These are phyloP conservation scores for Lachancea dasiensis DNA, from an alignment of 805 yeast species.

Conservation along the genomic window DNA sequence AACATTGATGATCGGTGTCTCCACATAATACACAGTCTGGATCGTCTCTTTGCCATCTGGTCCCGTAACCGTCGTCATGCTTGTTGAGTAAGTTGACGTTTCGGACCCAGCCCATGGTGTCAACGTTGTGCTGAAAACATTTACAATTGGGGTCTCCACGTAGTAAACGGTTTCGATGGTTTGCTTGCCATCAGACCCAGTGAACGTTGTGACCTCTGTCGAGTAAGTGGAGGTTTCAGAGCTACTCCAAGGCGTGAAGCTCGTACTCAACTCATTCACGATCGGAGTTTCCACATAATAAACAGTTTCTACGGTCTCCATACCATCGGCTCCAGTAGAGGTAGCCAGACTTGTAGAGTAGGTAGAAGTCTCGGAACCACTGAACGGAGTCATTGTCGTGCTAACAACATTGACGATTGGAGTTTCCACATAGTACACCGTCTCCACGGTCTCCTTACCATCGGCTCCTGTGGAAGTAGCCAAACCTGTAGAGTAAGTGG, in stretches of 20 bases:
- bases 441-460: constrained; percentile 4
- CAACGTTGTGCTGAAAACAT: not conserved
- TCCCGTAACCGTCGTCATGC: constrained; percentile 9
- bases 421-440: constrained; percentile 6
- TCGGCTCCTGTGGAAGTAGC: constrained; percentile 1
- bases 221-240: constrained; percentile 5
- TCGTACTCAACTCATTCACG: not conserved
- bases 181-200: constrained; percentile 10
- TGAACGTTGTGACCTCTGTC: constrained; percentile 2
- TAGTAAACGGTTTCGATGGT: constrained; percentile 11
- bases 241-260: constrained; percentile 1
- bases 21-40: constrained; percentile 13
- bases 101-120: constrained; percentile 5
- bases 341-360: not conserved
- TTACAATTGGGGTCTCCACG: constrained; percentile 12
- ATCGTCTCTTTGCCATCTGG: constrained; percentile 9
- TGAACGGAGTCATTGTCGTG: not conserved
- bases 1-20: constrained; percentile 16
- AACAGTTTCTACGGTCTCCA: not conserved
- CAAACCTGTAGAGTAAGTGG: constrained; percentile 1
- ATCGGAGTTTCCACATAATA: constrained; percentile 1
- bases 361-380: constrained; percentile 1
- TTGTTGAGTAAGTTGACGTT: constrained; percentile 9
- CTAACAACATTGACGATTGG: constrained; percentile 2
- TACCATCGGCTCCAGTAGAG: constrained; percentile 8